Evolutionary conservation across 805 yeast species (phyloP), one percentile per base, ranked within the genome.

Genomic region (Scheffersomyces ergatensis): DNA sequence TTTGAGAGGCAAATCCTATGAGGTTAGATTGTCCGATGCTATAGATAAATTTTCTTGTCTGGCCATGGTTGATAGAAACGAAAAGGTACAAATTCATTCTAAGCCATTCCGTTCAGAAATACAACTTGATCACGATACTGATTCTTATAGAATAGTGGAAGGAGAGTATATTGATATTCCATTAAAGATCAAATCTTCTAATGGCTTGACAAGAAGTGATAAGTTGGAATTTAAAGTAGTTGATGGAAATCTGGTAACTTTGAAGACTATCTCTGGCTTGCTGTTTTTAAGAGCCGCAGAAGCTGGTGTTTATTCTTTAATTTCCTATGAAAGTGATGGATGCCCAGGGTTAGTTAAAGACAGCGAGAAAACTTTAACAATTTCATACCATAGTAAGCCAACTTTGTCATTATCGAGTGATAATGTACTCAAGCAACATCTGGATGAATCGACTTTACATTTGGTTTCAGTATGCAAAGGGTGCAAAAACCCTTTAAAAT

Each of bases 31-130:
- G 45, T 72, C 77, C 2, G 74, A 86, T 9, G 78, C 87, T 2
- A 74, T 73, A 17, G 99, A 93, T 57, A 73, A 78, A n/a, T 77
- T 85, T 9, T 81, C 82, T 0, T 93, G 99, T 63, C 72, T 75
- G 16, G 92, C 87, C n/a, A 79, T 78, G 11, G 63, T 86, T 42
- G 76, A 79, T 34, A 79, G 76, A 15, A 76, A 77, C 17, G 90
- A 85, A 46, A 42, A 44, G 2, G 47, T 67, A 21, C 73, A 63
- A 19, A 67, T 93, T n/a, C 70, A 72, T 23, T 89, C 89, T 1
- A 77, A 90, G 51, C 67, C 80, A 37, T 87, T 83, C 40, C 63
- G 82, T 2, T 96, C 98, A 0, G 58, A 58, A 33, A 48, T 74
- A 9, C 49, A 56, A 6, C 65, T 76, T 39, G 47, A 60, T 16